Evolutionary conservation across 495 filamentous ascomycete species (phyloP), one percentile per base, ranked within the genome.

Genomic region (Aspergillus cavernicola): DNA sequence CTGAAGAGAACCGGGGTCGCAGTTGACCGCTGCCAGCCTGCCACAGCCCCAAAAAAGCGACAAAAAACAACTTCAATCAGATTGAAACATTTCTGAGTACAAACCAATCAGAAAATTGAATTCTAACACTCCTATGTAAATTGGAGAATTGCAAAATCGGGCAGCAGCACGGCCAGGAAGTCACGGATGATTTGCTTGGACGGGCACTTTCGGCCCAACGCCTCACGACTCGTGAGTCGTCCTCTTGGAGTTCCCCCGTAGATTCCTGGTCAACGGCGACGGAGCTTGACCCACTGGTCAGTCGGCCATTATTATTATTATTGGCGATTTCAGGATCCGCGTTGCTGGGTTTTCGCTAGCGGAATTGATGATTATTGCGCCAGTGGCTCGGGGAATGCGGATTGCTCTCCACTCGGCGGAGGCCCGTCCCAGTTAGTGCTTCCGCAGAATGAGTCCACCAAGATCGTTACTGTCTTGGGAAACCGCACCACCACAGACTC

Each of bases 331-430:
- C 18, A 22, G 39, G 48, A 29, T 53, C 52, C 59, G 32, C 31
- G 48, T 22, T 44, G 37, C 43, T 43, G 55, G 59, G 46, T n/a
- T n/a, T n/a, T n/a, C n/a, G 51, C 31, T 20, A 20, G 8, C 39
- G 24, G 9, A 35, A 28, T 10, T 19, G 48, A 35, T 52, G 6
- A 9, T n/a, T 23, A 43, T 41, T 23, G 19, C 6, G 19, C 19
- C 15, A 38, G 42, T 38, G 35, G 19, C 38, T 59, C 58, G 61
- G 61, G 61, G 61, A 64, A 64, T 49, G 50, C 58, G 58, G 58
- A 59, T 41, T 35, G 24, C 3, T 19, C 52, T 48, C 61, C 61
- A 61, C 61, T 59, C 55, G 46, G 58, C 56, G 50, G 41, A 53
- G 56, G 53, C 53, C 58, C 57, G 57, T 60, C 57, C 52, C 57